Base-by-base conservation (phyloP, 768 basidiomycete species). In the Coprinellus micaceus region DNA sequence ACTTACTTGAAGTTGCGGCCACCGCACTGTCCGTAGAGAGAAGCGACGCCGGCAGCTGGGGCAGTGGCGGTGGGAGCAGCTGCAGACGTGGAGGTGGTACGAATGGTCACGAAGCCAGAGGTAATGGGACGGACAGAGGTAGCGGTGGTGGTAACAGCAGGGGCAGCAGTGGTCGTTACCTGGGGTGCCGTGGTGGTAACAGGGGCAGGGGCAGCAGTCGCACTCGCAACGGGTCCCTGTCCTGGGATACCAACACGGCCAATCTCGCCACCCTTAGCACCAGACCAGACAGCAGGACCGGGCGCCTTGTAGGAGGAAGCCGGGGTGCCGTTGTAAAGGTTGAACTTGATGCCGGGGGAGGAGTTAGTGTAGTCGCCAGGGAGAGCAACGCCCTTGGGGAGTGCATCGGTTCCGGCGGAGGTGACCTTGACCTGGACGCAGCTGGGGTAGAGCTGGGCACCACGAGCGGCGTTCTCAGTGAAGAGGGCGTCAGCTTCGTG, bases 401-500 rank as follows among this genome's bases (percentile, higher is more conserved):
- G 69, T 19, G 54, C 49, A 26, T 60, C 49, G 30, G 25, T 65
- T 24, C 69, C 70, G 47, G 53, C 52, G 4, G 69, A 69, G 19
- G 74, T 74, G 36, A 81, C 70, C 51, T 61, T 69, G 56, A 80
- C 66, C 61, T 80, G 79, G 61, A 67, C 74, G 67, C 80, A 81
- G 52, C 72, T 76, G 68, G 77, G 76, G 66, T 79, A 79, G 58
- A 77, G 69, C 67, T 80, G 79, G 13, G 76, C 77, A 21, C 78
- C 79, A 26, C 78, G 73, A 24, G 70, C 60, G n/a, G 64, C 56
- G 55, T 71, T 69, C 26, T 61, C 47, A 21, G 61, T 56, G 52
- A 70, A 73, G 11, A 66, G 60, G 9, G 66, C 62, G 36, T 73
- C 63, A 43, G 64, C 69, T 55, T 72, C 72, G 59, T 72, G 71